Percentiles rank a stretch among this genome's conserved stretches.
Evolutionary conservation across 176 grass and related monocot species (phyloP).

Genomic region (Lolium rigidum): DNA sequence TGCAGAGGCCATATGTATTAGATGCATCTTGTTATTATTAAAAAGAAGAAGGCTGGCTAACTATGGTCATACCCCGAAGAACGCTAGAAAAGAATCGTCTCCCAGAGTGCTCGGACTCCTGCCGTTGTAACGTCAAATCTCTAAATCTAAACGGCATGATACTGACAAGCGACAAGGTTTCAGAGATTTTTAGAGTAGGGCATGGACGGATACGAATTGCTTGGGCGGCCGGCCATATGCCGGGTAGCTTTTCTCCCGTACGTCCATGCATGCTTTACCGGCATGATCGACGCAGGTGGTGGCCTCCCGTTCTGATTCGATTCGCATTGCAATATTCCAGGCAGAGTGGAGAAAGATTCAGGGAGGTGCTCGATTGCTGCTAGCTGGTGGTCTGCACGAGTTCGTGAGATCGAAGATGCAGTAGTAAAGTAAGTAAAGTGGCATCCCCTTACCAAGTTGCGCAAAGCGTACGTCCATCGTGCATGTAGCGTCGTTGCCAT

Average conservation of each 20-base stretch:
- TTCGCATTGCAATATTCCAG: conserved; percentile 30
- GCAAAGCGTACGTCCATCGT: no score
- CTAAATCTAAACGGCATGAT: conserved; percentile 14
- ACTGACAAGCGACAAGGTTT: conserved; percentile 9
- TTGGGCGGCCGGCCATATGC: no score
- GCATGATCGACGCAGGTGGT: not conserved
- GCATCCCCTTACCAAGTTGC: no score
- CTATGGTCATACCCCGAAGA: no score
- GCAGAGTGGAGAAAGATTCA: conserved; percentile 33
- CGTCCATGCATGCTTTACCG: not conserved
- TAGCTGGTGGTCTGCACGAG: not conserved
- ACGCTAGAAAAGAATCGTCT: not conserved
- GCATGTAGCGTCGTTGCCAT: no score
- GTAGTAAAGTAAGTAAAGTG: no score
- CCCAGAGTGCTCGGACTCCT: not conserved
- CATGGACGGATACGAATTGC: not conserved
- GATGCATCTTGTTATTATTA: no score
- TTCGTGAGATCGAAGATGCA: not conserved
- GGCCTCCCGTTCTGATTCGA: conserved; percentile 24
- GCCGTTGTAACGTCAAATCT: not conserved
- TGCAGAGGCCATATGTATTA: no score
- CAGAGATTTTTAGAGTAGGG: not conserved
- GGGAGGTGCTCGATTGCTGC: conserved; percentile 40
- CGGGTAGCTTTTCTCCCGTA: not conserved
- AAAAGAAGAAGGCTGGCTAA: no score